Conservation (phyloP, 192 early-diverging fungal species). For the Coemansia sp. region DNA sequence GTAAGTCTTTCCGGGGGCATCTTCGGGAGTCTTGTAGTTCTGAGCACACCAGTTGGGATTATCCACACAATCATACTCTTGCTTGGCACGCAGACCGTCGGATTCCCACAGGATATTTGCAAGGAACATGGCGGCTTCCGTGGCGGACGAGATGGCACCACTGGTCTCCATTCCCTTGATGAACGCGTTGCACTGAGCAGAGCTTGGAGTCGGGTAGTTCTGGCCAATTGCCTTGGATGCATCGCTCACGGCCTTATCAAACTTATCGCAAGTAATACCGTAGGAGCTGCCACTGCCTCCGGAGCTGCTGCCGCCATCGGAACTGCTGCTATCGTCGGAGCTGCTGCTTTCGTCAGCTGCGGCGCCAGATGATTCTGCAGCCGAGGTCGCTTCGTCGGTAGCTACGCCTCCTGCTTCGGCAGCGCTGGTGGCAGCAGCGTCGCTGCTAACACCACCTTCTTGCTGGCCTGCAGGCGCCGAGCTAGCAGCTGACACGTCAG, state of each 20-base stretch:
- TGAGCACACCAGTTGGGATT: conserved; percentile 43
- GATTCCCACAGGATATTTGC: conserved; percentile 55
- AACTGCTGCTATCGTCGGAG: conserved; percentile 8
- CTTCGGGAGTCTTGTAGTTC: conserved; percentile 50
- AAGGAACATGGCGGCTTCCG: conserved; percentile 56
- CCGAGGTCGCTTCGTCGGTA: conserved; percentile 4
- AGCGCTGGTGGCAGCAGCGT: neutral
- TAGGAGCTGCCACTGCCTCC: conserved; percentile 22
- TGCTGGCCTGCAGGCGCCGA: neutral
- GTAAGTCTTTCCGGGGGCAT: conserved; percentile 37
- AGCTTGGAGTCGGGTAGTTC: conserved; percentile 35
- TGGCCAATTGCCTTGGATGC: conserved; percentile 35
- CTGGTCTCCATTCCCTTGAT: conserved; percentile 30
- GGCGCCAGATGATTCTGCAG: conserved; percentile 3
- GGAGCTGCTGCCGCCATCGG: neutral
- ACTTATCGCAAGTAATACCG: conserved; percentile 47
- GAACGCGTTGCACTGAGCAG: conserved; percentile 45
- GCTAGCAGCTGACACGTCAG: neutral
- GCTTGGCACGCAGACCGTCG: conserved; percentile 48
- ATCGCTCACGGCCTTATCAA: conserved; percentile 43
- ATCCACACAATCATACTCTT: conserved; percentile 44
- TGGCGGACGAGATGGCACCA: conserved; percentile 38
- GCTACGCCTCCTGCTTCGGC: neutral
- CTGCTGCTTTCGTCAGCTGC: conserved; percentile 9
- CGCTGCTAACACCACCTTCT: neutral